A percentile compares a stretch with the other conserved stretches of the same genome.
Conservation (phyloP, 139 green algal genomes). For the Asterochloris erici region DNA sequence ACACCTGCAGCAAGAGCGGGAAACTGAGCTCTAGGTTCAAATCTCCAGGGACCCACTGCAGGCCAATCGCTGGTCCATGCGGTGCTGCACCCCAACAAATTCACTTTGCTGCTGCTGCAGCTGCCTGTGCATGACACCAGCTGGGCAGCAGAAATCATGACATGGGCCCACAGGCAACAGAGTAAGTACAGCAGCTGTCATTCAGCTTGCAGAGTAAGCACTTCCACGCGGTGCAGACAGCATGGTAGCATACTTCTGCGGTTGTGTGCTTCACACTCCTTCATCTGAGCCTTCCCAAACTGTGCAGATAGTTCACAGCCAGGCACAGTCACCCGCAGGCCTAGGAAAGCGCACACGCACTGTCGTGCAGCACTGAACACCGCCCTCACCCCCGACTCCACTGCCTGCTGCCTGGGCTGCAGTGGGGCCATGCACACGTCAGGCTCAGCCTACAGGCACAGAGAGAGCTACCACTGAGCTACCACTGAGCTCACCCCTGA, state of each 20-base stretch:
- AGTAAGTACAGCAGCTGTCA: too few relatives aligned
- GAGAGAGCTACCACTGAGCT: neutral
- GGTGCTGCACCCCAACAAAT: neutral
- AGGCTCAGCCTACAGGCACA: neutral
- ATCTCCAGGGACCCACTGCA: slow-evolving; percentile 44
- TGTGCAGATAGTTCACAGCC: too few relatives aligned
- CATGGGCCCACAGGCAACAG: neutral
- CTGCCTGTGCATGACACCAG: too few relatives aligned
- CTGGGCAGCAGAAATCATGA: neutral
- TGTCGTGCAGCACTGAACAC: neutral
- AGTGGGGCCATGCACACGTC: neutral
- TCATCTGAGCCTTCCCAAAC: too few relatives aligned
- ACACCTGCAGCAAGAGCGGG: slow-evolving; percentile 58
- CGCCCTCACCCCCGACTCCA: neutral
- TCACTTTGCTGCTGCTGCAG: neutral
- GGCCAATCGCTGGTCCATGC: neutral
- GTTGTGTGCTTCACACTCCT: too few relatives aligned
- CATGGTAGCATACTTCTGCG: too few relatives aligned
- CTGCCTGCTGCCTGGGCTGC: neutral
- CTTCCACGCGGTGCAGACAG: too few relatives aligned
- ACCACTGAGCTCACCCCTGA: slow-evolving; percentile 21
- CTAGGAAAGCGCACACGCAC: neutral
- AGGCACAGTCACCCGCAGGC: neutral
- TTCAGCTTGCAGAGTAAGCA: too few relatives aligned
- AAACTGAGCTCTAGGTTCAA: slow-evolving; percentile 17